Conservation (phyloP, 2,329 filamentous ascomycete species). For the Decorospora gaudefroyi region DNA sequence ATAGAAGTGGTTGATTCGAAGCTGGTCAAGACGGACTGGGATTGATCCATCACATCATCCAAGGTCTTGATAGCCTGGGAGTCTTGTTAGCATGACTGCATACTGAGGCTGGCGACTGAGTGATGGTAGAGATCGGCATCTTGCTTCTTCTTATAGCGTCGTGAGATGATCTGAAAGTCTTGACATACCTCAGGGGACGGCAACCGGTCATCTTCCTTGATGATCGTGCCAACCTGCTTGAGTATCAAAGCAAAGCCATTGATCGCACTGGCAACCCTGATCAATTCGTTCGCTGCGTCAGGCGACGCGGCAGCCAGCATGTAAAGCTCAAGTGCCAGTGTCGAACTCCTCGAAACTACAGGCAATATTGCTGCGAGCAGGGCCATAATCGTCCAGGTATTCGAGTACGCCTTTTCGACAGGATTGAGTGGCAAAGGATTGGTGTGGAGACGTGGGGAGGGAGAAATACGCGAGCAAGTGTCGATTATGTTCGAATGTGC, state of each 20-base stretch:
- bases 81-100: constrained; percentile 14
- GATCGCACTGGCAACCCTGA: constrained; percentile 41
- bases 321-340: constrained; percentile 44
- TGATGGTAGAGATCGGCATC: too few relatives aligned
- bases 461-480: constrained; percentile 12
- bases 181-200: constrained; percentile 43
- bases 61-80: constrained; percentile 41
- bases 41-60: constrained; percentile 43
- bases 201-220: constrained; percentile 46
- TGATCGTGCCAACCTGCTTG: constrained; percentile 47
- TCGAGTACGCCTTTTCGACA: background rate
- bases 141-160: too few relatives aligned
- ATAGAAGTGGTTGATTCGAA: constrained; percentile 32
- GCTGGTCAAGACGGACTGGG: constrained; percentile 33
- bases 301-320: constrained; percentile 33
- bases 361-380: constrained; percentile 44
- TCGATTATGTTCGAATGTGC: constrained; percentile 26
- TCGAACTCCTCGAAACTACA: constrained; percentile 40
- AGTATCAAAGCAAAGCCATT: constrained; percentile 44
- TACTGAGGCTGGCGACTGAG: too few relatives aligned
- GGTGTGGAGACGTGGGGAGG: constrained; percentile 13
- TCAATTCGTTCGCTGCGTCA: constrained; percentile 32
- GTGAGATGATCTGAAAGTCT: background rate
- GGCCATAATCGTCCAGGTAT: constrained; percentile 32
- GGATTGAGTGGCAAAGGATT: constrained; percentile 8